A percentile compares a stretch with the other conserved stretches of the same genome.
phyloP scores from a whole-genome alignment of 2,329 filamentous ascomycete genomes.

The Fusarium proliferatum region DNA sequence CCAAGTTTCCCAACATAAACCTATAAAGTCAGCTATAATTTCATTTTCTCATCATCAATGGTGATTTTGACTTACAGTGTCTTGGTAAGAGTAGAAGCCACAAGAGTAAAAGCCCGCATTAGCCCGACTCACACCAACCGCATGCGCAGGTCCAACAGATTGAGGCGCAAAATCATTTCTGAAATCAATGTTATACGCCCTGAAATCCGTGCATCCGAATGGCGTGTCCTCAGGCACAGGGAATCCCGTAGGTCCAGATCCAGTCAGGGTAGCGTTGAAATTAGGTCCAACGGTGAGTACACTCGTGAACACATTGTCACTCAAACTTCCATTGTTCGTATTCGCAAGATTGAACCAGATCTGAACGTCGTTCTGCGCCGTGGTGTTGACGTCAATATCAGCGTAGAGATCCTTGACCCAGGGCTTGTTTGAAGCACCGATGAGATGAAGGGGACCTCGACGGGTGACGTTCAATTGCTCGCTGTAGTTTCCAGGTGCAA shows the following conservation, averaged over 20 bases:
- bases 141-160: constrained; percentile 67
- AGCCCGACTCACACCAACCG: constrained; percentile 69
- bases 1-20: constrained; percentile 74
- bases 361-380: constrained; percentile 60
- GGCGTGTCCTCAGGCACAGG: constrained; percentile 69
- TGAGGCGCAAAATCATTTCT: constrained; percentile 66
- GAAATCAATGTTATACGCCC: constrained; percentile 75
- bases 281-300: constrained; percentile 72
- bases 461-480: constrained; percentile 76
- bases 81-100: constrained; percentile 75
- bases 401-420: constrained; percentile 49
- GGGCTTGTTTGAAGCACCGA: constrained; percentile 65
- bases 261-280: constrained; percentile 70
- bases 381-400: constrained; percentile 56
- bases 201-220: constrained; percentile 71
- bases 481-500: constrained; percentile 69
- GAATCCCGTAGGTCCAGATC: constrained; percentile 70
- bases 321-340: constrained; percentile 51
- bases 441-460: constrained; percentile 67
- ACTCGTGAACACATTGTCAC: constrained; percentile 72
- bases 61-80: constrained; percentile 60
- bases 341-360: constrained; percentile 68
- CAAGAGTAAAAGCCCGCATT: constrained; percentile 76
- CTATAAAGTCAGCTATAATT: constrained; percentile 40
- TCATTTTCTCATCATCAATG: neutral